Percentiles rank a stretch among this genome's conserved stretches.
These are phyloP conservation scores for Oropetium thomaeum DNA, from an alignment of 176 grass and related monocot genomes.

Conservation along the genomic window DNA sequence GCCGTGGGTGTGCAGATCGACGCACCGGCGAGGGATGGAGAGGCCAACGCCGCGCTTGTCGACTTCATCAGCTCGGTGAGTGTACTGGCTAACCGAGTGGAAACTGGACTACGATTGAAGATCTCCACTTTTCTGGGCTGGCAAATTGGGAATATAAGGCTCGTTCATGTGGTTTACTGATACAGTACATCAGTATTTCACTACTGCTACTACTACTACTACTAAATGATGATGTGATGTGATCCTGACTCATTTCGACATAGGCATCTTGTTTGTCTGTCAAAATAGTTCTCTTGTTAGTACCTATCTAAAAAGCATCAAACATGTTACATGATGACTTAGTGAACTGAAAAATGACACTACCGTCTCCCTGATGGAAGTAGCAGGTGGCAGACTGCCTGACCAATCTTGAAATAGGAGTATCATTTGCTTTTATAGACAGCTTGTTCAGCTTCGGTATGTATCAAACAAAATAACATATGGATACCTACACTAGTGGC, in stretches of 20 bases:
- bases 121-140: neutral
- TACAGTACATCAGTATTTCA: neutral
- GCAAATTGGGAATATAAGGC: neutral
- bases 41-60: conserved; percentile 86
- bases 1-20: conserved; percentile 90
- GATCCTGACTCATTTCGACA: no score
- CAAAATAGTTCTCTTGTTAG: no score
- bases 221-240: neutral
- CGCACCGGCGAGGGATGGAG: conserved; percentile 85
- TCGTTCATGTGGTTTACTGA: neutral
- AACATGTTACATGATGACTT: neutral
- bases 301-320: no score
- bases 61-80: conserved; percentile 91
- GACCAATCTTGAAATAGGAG: neutral
- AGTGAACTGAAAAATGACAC: no score
- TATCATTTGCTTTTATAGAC: neutral
- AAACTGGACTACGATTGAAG: neutral
- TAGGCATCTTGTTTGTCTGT: neutral
- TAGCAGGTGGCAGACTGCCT: neutral
- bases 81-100: neutral
- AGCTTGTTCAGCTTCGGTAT: neutral
- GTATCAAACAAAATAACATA: neutral
- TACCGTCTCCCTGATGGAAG: neutral
- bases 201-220: no score
- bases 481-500: no score